phyloP scores from a whole-genome alignment of 176 grass and related monocot genomes.

The Alloteropsis semialata region DNA sequence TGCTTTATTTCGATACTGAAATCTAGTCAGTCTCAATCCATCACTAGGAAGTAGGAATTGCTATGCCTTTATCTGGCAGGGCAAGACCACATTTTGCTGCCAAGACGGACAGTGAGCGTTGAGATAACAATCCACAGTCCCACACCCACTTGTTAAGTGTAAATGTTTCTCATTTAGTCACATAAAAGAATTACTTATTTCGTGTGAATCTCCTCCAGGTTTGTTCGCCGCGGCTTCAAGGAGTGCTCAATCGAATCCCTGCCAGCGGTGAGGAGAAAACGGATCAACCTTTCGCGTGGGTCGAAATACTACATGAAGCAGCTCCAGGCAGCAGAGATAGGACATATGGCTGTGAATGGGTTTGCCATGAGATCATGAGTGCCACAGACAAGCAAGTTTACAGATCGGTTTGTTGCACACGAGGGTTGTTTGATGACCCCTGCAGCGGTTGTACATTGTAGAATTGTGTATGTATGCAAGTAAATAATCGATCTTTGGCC shows the following conservation, averaged over 20 bases:
- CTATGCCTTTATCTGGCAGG: background rate
- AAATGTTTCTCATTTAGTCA: background rate
- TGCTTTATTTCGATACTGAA: background rate
- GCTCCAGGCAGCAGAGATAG: conserved; percentile 45
- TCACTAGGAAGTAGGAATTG: background rate
- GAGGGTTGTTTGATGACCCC: conserved; percentile 14
- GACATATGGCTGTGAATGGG: conserved; percentile 32
- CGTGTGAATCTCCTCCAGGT: conserved; percentile 42
- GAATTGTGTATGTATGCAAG: conserved; percentile 22
- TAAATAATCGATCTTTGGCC: background rate
- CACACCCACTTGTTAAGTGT: background rate
- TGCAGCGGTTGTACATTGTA: conserved; percentile 24
- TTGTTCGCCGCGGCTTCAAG: conserved; percentile 83
- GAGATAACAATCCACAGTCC: background rate
- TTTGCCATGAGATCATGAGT: conserved; percentile 29
- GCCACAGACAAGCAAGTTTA: background rate
- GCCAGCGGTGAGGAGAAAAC: conserved; percentile 60
- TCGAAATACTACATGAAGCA: conserved; percentile 91
- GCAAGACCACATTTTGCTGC: background rate
- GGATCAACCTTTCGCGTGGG: conserved; percentile 70
- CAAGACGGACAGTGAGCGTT: background rate
- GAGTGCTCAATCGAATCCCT: conserved; percentile 80
- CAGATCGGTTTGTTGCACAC: background rate
- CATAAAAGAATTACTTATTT: background rate
- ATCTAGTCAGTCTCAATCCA: background rate